These are phyloP conservation scores for Lasiosphaeria miniovina DNA, from an alignment of 495 filamentous ascomycete species.

Conservation along the genomic window DNA sequence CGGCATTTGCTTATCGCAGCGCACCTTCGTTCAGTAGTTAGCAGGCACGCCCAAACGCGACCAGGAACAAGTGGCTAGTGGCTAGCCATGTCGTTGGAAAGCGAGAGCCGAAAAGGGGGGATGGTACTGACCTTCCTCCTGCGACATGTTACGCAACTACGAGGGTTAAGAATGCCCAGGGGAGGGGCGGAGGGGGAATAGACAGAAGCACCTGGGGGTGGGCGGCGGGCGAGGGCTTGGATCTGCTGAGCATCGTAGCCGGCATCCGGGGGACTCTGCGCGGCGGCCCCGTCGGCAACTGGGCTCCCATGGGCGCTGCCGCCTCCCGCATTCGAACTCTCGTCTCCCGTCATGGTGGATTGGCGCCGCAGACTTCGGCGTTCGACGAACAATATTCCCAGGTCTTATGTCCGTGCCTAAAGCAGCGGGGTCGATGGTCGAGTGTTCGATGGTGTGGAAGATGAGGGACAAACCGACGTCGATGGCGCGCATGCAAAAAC, in stretches of 20 bases:
- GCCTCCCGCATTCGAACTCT: constrained; percentile 7
- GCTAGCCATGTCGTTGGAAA: not conserved
- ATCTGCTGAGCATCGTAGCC: constrained; percentile 59
- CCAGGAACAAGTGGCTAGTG: not conserved
- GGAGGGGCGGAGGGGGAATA: constrained; percentile 41
- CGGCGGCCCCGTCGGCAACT: constrained; percentile 13
- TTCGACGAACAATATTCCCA: not conserved
- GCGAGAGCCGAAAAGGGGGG: not conserved
- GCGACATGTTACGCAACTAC: constrained; percentile 82
- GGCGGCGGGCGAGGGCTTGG: constrained; percentile 58
- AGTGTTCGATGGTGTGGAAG: too few species aligned
- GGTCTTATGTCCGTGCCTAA: not conserved
- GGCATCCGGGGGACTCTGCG: constrained; percentile 15
- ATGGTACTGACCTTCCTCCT: constrained; percentile 64
- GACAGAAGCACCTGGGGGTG: constrained; percentile 61
- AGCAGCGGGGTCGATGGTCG: too few species aligned
- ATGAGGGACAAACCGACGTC: not conserved
- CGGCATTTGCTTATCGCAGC: constrained; percentile 80
- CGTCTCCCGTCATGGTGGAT: constrained; percentile 17
- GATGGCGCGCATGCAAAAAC: too few species aligned
- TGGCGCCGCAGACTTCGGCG: not conserved
- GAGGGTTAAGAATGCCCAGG: constrained; percentile 51
- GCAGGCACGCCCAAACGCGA: too few species aligned
- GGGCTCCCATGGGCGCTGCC: constrained; percentile 16
- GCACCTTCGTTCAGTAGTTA: constrained; percentile 27